Percentiles rank a stretch among this genome's conserved stretches.
These are phyloP conservation scores for Hygrophila difformis DNA, from an alignment of 257 asterid genomes.

Conservation along the genomic window DNA sequence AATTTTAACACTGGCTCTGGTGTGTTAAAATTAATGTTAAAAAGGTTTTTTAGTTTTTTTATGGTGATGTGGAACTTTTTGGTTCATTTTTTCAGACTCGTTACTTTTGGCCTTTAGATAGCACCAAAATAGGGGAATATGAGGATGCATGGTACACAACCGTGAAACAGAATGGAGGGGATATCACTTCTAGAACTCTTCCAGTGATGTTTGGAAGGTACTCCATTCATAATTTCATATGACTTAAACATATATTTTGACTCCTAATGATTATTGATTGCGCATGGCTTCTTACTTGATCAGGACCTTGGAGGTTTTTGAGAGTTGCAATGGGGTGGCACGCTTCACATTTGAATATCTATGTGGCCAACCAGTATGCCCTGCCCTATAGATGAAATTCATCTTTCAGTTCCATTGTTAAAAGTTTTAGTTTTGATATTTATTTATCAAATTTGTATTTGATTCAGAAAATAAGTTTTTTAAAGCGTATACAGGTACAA, in stretches of 20 bases:
- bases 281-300: slow-evolving; percentile 13
- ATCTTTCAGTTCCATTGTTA: not conserved
- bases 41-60: no score
- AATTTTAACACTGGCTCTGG: not conserved
- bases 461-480: not conserved
- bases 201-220: slow-evolving; percentile 98
- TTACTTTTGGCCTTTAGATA: slow-evolving; percentile 77
- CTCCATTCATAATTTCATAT: not conserved
- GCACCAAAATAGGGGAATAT: slow-evolving; percentile 32
- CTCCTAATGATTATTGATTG: slow-evolving; percentile 14
- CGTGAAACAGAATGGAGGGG: slow-evolving; percentile 41
- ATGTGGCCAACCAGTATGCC: slow-evolving; percentile 80
- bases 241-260: slow-evolving; percentile 4
- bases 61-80: slow-evolving; percentile 6
- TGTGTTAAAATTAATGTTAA: no score
- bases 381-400: slow-evolving; percentile 4
- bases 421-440: no score
- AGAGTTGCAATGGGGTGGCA: slow-evolving; percentile 82
- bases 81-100: slow-evolving; percentile 47
- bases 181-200: slow-evolving; percentile 49
- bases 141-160: slow-evolving; percentile 56
- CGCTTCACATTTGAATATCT: slow-evolving; percentile 74
- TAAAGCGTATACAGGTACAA: not conserved
- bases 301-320: slow-evolving; percentile 77
- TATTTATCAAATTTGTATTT: not conserved